Base-by-base conservation (phyloP, 2,329 filamentous ascomycete species). In the Trichothecium roseum region DNA sequence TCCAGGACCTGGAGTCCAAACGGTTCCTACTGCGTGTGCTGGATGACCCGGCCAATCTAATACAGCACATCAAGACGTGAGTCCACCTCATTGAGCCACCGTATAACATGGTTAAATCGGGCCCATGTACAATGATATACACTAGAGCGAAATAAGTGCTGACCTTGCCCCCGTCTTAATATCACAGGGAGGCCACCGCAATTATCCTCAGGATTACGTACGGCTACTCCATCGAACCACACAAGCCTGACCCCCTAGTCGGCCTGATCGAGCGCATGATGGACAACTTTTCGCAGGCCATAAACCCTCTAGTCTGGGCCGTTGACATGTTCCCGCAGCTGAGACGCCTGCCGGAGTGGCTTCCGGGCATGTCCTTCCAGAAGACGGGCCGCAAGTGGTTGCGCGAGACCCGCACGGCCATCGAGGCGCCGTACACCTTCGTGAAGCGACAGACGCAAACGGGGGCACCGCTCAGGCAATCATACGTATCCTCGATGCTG, bases 221-320 rank as follows among this genome's bases (percentile, higher is more conserved):
- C 18, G 53, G 53, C 24, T 59, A 60, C 32, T 43, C 44, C 6
- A 49, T 52, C 13, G 48, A 55, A n/a, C 48, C 48, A 2, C 37
- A 43, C 12, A 38, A 39, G 28, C 30, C 27, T 1, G 50, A 54
- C 29, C 16, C 34, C 15, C 28, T 40, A 8, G 35, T 40, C 7
- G 16, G 40, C 8, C 32, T 51, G 15, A 40, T 43, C 8, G 44
- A 47, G 7, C 37, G 40, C 24, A 45, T 45, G 29, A 41, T 50
- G 36, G 28, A 39, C 9, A 40, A 48, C 8, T 47, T 49, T 32
- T 43, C 42, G 4, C 37, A 42, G 8, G 43, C 49, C 4, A 32
- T 43, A 2, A 40, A 39, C n/a, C 48, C 47, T 2, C 43, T 44
- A 35, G 34, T 40, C 8, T 49, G 43, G 42, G 16, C 42, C 9